Evolutionary conservation across 2,329 filamentous ascomycete species (phyloP), one percentile per base, ranked within the genome.

Genomic region (Arthrobotrys conoides): DNA sequence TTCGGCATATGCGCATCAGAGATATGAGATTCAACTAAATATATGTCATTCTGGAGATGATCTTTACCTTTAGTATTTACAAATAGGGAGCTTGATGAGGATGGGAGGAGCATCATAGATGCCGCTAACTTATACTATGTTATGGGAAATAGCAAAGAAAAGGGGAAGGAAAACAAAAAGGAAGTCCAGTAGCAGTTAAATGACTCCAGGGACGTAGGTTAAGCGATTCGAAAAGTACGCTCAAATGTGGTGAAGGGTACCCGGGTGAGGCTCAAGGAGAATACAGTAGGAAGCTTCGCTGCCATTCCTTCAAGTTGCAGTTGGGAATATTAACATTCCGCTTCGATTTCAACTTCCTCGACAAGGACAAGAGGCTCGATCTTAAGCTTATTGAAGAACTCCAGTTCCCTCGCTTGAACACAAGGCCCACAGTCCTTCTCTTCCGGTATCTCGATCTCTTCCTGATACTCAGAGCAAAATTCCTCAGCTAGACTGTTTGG

Each of bases 381-480:
- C 5, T 27, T 30, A 14, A 57, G 16, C 14, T 68, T 68, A 6
- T 49, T 22, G 2, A 68, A 10, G 27, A 33, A 5, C 1, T 30
- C 30, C n/a, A 57, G 12, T 3, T 44, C 20, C 18, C 30, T 59
- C 18, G 46, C 33, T 22, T 46, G 48, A n/a, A 38, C 18, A 24
- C 64, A 67, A 16, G n/a, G 18, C 53, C 12, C 55, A 24, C 69
- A 71, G 12, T 41, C 57, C 27, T 46, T 41, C 36, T 55, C 69
- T 12, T 72, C 69, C n/a, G 46, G 22, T 22, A 72, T 48, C 16
- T 72, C 59, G 16, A 72, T 51, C 30, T 73, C 71, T 24, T 68
- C 41, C 14, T 57, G 18, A 24, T 73, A 73, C 24, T 18, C 30
- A 0, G 18, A 10, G 20, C 71, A 73, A 46, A 61, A 67, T 0